These are phyloP conservation scores for Phytomonas sp. DNA, from an alignment of 208 protist species.

Conservation along the genomic window DNA sequence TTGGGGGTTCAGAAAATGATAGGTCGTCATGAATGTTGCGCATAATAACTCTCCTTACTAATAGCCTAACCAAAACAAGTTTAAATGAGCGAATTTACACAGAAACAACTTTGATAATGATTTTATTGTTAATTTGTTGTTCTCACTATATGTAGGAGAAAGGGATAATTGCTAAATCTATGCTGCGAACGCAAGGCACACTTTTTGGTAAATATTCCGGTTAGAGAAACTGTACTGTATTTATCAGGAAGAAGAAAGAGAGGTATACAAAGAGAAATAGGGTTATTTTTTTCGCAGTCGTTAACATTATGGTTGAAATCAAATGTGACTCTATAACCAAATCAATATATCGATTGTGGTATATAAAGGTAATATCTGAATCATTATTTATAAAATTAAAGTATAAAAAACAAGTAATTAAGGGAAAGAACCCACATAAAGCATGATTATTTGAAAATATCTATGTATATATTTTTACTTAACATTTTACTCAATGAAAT, in stretches of 20 bases:
- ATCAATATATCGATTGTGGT: background rate
- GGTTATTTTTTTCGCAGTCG: background rate
- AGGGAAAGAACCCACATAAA: background rate
- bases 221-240: background rate
- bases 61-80: background rate
- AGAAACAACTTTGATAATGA: background rate
- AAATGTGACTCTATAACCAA: background rate
- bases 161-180: background rate
- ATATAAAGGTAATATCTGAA: background rate
- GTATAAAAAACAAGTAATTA: background rate
- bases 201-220: background rate
- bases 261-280: background rate
- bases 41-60: background rate
- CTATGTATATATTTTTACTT: background rate
- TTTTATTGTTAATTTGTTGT: background rate
- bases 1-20: background rate
- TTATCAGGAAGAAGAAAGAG: background rate
- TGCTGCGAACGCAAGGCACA: background rate
- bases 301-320: background rate
- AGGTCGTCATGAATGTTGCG: background rate
- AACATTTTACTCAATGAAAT: background rate
- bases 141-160: background rate
- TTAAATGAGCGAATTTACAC: background rate
- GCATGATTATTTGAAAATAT: background rate
- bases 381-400: background rate